phyloP scores from a whole-genome alignment of 2,329 filamentous ascomycete species.

The Exophiala sideris region DNA sequence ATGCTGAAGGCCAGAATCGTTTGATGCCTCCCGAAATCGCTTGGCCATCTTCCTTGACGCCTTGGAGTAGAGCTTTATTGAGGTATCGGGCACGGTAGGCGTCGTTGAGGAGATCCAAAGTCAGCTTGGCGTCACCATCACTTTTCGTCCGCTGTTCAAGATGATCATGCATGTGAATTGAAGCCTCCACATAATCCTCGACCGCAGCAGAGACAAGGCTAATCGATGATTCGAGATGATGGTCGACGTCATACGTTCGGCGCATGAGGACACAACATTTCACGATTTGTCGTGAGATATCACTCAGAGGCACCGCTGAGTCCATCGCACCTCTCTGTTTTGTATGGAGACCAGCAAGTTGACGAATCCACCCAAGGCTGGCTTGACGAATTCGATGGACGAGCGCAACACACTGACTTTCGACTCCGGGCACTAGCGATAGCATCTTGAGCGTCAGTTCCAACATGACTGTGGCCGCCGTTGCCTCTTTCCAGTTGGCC shows the following conservation, averaged over 20 bases:
- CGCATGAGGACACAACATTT: constrained; percentile 39
- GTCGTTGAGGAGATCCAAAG: constrained; percentile 18
- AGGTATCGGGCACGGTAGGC: constrained; percentile 1
- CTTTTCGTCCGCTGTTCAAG: neutral
- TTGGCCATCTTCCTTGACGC: constrained; percentile 18
- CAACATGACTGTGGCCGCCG: constrained; percentile 41
- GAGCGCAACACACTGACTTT: constrained; percentile 36
- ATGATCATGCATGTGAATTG: constrained; percentile 19
- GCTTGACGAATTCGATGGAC: constrained; percentile 35
- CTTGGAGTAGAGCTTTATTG: constrained; percentile 24
- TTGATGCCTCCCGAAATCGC: constrained; percentile 10
- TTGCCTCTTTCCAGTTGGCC: constrained; percentile 52
- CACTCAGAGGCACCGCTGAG: constrained; percentile 30
- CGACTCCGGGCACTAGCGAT: constrained; percentile 32
- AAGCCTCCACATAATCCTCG: constrained; percentile 17
- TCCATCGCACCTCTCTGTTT: constrained; percentile 30
- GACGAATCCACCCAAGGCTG: constrained; percentile 22
- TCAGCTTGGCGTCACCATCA: neutral
- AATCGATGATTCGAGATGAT: neutral
- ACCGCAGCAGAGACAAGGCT: constrained; percentile 16
- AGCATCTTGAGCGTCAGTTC: constrained; percentile 44
- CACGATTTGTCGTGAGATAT: constrained; percentile 38
- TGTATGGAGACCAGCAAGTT: constrained; percentile 9
- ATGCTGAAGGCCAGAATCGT: constrained; percentile 21
- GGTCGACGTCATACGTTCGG: constrained; percentile 29